Conservation (phyloP, 176 grass and related monocot species). For the Oryza longistaminata region DNA sequence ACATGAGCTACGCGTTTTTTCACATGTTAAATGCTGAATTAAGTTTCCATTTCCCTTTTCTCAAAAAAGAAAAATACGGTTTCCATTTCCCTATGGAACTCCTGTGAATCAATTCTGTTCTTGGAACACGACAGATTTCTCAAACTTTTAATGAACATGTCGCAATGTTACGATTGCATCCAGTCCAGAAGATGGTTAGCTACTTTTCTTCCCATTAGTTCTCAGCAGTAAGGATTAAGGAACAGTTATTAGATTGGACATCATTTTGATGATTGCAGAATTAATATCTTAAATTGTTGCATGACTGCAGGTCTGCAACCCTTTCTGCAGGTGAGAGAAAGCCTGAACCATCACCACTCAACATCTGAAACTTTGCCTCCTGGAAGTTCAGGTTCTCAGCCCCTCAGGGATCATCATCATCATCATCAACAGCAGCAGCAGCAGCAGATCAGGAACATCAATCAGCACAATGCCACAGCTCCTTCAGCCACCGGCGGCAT, state of each 20-base stretch:
- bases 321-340: slow-evolving; percentile 25
- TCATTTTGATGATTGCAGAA: slow-evolving; percentile 5
- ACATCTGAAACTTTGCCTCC: background rate
- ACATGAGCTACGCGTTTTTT: background rate
- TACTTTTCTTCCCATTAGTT: slow-evolving; percentile 33
- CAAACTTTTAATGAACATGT: background rate
- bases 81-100: background rate
- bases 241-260: slow-evolving; percentile 3
- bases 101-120: background rate
- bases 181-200: slow-evolving; percentile 15
- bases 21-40: background rate
- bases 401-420: background rate
- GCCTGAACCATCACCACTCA: background rate
- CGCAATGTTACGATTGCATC: background rate
- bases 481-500: slow-evolving; percentile 27
- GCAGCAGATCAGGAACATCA: background rate
- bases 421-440: background rate
- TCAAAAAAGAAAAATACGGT: background rate
- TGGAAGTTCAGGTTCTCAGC: slow-evolving; percentile 15
- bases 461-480: slow-evolving; percentile 43
- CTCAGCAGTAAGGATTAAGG: background rate
- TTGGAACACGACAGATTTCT: background rate
- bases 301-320: background rate
- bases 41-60: background rate
- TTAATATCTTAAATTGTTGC: background rate